Evolutionary conservation across 2,329 filamentous ascomycete species (phyloP).

Genomic region (Neobulgaria alba): DNA sequence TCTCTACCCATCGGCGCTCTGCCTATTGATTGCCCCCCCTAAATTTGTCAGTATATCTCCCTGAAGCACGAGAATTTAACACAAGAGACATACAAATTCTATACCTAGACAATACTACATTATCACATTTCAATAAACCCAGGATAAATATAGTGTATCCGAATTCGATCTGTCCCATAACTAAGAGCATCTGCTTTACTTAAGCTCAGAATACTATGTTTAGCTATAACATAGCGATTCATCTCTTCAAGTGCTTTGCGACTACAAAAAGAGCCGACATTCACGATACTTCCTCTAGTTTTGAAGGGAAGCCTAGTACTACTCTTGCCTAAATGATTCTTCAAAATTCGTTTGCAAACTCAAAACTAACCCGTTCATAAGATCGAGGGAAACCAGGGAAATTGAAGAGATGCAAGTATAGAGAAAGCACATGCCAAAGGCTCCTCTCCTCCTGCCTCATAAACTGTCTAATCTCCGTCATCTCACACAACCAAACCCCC

Average conservation of each 20-base stretch:
- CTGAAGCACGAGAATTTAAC: not conserved
- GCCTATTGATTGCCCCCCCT: too few species aligned
- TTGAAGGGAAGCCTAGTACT: too few species aligned
- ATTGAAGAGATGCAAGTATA: too few species aligned
- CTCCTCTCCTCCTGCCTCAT: constrained; percentile 20
- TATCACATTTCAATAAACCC: not conserved
- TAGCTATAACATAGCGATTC: not conserved
- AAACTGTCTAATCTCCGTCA: constrained; percentile 28
- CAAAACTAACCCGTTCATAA: not conserved
- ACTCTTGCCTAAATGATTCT: too few species aligned
- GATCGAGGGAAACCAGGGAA: not conserved
- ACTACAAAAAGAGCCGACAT: not conserved
- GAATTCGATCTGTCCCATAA: not conserved
- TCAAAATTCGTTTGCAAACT: too few species aligned
- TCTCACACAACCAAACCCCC: constrained; percentile 31
- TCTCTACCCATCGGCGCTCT: not conserved
- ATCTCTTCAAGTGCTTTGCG: not conserved
- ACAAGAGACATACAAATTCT: not conserved
- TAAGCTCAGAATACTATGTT: not conserved
- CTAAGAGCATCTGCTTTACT: not conserved
- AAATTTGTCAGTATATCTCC: not conserved
- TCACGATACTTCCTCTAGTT: not conserved
- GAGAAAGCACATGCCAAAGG: too few species aligned
- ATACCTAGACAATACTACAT: not conserved
- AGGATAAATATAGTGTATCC: not conserved